Evolutionary conservation across 2,329 filamentous ascomycete species (phyloP), one percentile per base, ranked within the genome.

Genomic region (Aspergillus neotritici): DNA sequence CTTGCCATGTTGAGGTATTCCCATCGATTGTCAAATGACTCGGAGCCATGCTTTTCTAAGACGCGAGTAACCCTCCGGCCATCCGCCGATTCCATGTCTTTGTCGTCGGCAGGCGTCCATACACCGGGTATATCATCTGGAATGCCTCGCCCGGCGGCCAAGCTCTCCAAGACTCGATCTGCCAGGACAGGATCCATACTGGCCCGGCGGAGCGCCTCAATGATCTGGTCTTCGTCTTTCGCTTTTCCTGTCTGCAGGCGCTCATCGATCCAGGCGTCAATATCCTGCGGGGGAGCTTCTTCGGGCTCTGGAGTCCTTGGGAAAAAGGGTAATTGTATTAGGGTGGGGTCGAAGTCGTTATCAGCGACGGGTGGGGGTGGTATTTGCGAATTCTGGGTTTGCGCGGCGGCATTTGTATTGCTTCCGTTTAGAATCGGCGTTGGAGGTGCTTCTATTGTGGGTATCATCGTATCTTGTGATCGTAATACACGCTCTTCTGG

Each of bases 61-160:
- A 72, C 51, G 30, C 55, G 55, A 31, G 64, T 46, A 15, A 73
- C 58, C 2, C 48, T 55, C 13, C 60, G 59, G 17, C 49, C 53
- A 50, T 72, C 58, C 3, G 32, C 34, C 7, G 60, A 62, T 31
- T 63, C 50, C 28, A 74, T 41, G 15, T 54, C 55, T 25, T 57
- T 47, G 44, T 76, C 73, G 43, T 76, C 73, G 31, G 66, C 58
- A 8, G 61, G 47, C 5, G 72, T 74, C 73, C 73, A 76, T 13
- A 74, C 66, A 4, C 73, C 73, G 12, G 48, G 62, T 41, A 69
- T 62, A 40, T 71, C 47, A 10, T 55, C 41, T 0, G 73, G 72
- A 14, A 74, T 62, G 1, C 49, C 53, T 12, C 64, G 54, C 4
- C 63, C 64, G 16, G 50, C 50, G 14, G 40, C 47, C 14, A 69